These are phyloP conservation scores for Asterochloris erici DNA, from an alignment of 139 green algal genomes.

Conservation along the genomic window DNA sequence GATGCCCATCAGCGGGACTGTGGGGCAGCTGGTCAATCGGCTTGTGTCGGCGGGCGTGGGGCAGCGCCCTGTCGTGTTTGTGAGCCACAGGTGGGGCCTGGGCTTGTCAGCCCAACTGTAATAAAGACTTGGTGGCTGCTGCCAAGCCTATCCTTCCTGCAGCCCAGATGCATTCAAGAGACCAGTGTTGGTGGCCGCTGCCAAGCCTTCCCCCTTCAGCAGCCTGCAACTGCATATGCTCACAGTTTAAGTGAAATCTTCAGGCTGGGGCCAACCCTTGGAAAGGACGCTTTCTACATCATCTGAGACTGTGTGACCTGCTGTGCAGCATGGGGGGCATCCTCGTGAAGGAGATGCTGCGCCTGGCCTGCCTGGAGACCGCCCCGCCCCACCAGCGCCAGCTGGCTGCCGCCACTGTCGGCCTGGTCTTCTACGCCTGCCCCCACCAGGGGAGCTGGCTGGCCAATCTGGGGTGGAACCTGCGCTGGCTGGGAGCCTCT, in stretches of 20 bases:
- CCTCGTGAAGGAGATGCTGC: slow-evolving; percentile 82
- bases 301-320: background rate
- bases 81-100: slow-evolving; percentile 57
- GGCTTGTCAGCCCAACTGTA: too few species aligned
- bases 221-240: too few species aligned
- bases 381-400: slow-evolving; percentile 7
- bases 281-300: too few species aligned
- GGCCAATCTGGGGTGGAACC: slow-evolving; percentile 72
- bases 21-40: slow-evolving; percentile 55
- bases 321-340: slow-evolving; percentile 73
- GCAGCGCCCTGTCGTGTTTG: slow-evolving; percentile 74
- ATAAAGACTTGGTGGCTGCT: too few species aligned
- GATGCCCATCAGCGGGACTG: slow-evolving; percentile 64
- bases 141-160: too few species aligned
- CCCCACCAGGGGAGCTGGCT: slow-evolving; percentile 74
- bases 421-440: slow-evolving; percentile 76
- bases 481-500: slow-evolving; percentile 63
- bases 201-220: too few species aligned
- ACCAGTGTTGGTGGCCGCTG: too few species aligned
- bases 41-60: slow-evolving; percentile 77
- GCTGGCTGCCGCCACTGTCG: slow-evolving; percentile 41
- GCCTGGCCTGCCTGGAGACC: slow-evolving; percentile 1
- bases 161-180: too few species aligned
- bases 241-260: too few species aligned
- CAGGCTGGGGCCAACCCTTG: too few species aligned